Conservation (phyloP, 139 green algal species). For the Tetratostichococcus sp. region DNA sequence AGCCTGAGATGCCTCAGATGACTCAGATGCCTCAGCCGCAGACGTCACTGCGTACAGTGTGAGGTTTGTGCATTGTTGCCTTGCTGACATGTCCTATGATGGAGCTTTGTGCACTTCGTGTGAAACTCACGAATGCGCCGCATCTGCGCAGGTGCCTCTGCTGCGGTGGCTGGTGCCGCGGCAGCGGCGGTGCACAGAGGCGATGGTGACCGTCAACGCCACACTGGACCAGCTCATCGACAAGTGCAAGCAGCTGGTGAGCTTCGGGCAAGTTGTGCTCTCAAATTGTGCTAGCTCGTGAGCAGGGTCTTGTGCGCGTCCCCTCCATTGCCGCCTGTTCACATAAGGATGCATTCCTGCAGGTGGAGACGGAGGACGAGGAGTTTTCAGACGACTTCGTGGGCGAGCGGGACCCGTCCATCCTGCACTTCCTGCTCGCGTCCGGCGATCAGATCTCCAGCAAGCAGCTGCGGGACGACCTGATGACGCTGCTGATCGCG, state of each 20-base stretch:
- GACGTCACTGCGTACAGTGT: too few relatives aligned
- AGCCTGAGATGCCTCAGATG: too few relatives aligned
- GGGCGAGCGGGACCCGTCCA: constrained; percentile 80
- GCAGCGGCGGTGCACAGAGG: constrained; percentile 55
- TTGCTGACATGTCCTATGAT: too few relatives aligned
- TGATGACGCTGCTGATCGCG: constrained; percentile 98
- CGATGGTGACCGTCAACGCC: constrained; percentile 66
- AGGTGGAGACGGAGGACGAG: constrained; percentile 82
- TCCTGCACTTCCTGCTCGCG: constrained; percentile 95
- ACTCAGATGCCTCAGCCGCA: too few relatives aligned
- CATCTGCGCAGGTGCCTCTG: constrained; percentile 28
- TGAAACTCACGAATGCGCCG: too few relatives aligned
- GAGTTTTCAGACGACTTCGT: constrained; percentile 95
- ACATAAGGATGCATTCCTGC: background rate
- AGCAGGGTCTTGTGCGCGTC: too few relatives aligned
- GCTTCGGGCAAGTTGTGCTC: too few relatives aligned
- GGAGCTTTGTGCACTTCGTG: too few relatives aligned
- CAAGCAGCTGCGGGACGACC: constrained; percentile 96
- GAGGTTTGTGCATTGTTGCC: too few relatives aligned
- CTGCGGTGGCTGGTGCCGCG: constrained; percentile 59
- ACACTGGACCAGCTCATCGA: constrained; percentile 83
- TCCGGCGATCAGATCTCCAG: constrained; percentile 74
- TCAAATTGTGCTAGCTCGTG: too few relatives aligned
- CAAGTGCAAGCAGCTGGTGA: constrained; percentile 75
- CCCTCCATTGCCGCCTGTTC: too few relatives aligned